Evolutionary conservation across 1,284 basidiomycete species (phyloP).

Genomic region (Caloboletus inedulis): DNA sequence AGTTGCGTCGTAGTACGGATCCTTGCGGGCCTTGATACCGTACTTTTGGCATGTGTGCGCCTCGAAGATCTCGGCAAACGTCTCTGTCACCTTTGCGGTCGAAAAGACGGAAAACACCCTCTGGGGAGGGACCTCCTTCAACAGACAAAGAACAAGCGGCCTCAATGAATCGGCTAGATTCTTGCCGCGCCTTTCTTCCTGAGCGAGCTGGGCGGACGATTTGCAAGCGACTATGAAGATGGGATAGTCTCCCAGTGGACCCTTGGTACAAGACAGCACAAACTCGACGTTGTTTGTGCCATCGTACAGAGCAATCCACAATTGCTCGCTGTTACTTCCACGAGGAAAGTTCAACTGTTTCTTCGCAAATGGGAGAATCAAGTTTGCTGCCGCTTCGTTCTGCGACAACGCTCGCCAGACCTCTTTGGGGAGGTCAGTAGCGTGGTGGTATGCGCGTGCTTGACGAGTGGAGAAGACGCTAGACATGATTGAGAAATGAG

Average conservation of each 20-base stretch:
- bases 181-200: conserved; percentile 15
- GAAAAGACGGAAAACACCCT: conserved; percentile 71
- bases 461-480: background rate
- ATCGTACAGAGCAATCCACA: conserved; percentile 51
- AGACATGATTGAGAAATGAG: conserved; percentile 8
- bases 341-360: conserved; percentile 14
- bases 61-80: conserved; percentile 47
- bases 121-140: conserved; percentile 27
- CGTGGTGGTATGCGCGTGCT: no score
- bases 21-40: conserved; percentile 26
- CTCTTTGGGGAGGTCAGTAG: no score
- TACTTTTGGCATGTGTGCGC: conserved; percentile 40
- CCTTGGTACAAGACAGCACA: conserved; percentile 55
- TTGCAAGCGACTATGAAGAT: conserved; percentile 52
- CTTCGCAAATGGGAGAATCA: conserved; percentile 49
- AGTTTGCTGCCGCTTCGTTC: conserved; percentile 48
- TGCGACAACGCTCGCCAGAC: conserved; percentile 29
- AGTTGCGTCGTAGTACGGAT: conserved; percentile 61
- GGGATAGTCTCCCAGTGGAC: conserved; percentile 54
- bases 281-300: conserved; percentile 41
- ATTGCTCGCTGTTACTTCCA: conserved; percentile 31
- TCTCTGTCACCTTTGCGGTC: conserved; percentile 42
- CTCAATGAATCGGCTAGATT: conserved; percentile 37
- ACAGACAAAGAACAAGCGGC: conserved; percentile 35
- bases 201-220: conserved; percentile 30